Evolutionary conservation across 805 yeast species (phyloP).

Genomic region (Candida xyloterini): DNA sequence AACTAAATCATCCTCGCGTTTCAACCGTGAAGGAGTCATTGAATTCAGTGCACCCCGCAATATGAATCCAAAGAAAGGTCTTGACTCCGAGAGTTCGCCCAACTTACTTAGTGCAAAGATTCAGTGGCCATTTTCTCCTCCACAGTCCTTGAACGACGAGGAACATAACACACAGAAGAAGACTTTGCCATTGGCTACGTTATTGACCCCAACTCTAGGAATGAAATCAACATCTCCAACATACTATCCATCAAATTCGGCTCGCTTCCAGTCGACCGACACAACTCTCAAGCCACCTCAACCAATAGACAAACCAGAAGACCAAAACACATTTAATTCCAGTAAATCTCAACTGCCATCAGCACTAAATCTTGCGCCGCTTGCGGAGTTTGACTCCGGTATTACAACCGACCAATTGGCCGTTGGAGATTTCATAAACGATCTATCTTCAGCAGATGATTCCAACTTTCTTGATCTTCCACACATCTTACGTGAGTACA

Average conservation of each 20-base stretch:
- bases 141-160: constrained; percentile 1
- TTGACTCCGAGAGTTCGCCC: background rate
- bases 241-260: background rate
- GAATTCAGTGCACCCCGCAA: background rate
- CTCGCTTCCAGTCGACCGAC: background rate
- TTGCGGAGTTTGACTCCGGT: constrained; percentile 12
- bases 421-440: constrained; percentile 14
- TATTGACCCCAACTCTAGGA: background rate
- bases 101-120: background rate
- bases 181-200: background rate
- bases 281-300: background rate
- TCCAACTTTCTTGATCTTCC: constrained; percentile 28
- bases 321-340: background rate
- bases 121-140: constrained; percentile 6
- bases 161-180: background rate
- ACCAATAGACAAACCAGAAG: background rate
- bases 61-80: too few relatives aligned
- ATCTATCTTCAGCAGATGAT: constrained; percentile 5
- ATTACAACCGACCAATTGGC: constrained; percentile 15
- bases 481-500: constrained; percentile 36
- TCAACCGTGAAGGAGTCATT: background rate
- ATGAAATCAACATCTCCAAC: background rate
- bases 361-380: background rate
- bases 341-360: background rate
- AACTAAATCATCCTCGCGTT: background rate